phyloP scores from a whole-genome alignment of 106 monocot species.

The Acanthochlamys bracteata region DNA sequence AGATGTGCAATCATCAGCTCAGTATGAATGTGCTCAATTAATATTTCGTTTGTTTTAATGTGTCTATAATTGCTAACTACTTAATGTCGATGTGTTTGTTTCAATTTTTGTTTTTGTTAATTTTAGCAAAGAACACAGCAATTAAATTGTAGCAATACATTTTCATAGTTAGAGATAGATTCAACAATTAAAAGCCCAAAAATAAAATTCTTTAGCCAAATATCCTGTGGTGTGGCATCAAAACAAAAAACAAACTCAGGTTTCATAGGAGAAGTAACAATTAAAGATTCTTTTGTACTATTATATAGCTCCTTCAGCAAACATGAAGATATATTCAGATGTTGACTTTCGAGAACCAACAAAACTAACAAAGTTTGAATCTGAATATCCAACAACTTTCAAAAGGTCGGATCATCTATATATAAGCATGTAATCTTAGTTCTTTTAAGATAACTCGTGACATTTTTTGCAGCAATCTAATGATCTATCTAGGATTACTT shows the following conservation, averaged over 20 bases:
- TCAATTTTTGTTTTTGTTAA: neutral
- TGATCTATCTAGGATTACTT: neutral
- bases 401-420: constrained; percentile 4
- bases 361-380: constrained; percentile 3
- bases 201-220: constrained; percentile 3
- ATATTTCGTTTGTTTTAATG: neutral
- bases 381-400: constrained; percentile 7
- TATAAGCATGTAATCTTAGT: neutral
- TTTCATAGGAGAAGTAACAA: neutral
- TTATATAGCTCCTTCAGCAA: neutral
- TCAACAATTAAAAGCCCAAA: neutral
- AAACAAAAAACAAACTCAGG: neutral
- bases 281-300: neutral
- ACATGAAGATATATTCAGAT: constrained; percentile 1
- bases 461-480: neutral
- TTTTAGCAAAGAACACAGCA: neutral
- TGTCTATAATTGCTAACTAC: neutral
- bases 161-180: neutral
- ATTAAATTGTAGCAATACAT: neutral
- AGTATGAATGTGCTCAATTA: neutral
- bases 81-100: neutral
- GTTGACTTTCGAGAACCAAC: constrained; percentile 2
- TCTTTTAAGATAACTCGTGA: neutral
- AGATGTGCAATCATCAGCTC: neutral
- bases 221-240: neutral